Evolutionary conservation across 768 basidiomycete genomes (phyloP), one percentile per base, ranked within the genome.

Genomic region (Phaeolepiota aurea): DNA sequence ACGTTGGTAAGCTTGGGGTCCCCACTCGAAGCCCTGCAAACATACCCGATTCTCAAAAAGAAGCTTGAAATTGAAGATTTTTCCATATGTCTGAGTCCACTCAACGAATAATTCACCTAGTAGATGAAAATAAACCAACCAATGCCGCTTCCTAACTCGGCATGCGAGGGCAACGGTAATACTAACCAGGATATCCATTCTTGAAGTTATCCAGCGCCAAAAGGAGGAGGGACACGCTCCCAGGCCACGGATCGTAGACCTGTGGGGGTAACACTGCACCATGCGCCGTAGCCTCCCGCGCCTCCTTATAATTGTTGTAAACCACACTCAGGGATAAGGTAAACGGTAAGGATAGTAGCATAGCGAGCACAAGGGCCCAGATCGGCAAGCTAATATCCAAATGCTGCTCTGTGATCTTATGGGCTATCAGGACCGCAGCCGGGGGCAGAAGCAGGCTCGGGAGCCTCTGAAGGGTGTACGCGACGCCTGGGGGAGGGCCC

Each of bases 21-120:
- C n/a, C n/a, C n/a, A n/a, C n/a, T n/a, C n/a, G n/a, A n/a, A n/a
- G n/a, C n/a, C n/a, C n/a, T n/a, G n/a, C n/a, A n/a, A n/a, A 50
- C 62, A 10, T 35, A 60, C 70, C 53, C 57, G 52, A 36, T 64
- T 53, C 36, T 68, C 62, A 42, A 61, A 68, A 22, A 73, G 51
- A 4, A 65, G 44, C 10, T 52, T 50, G 7, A 64, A 21, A 28
- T 56, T 62, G 41, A 63, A 47, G 3, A 57, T 57, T 21, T 57
- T 49, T 1, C 68, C 68, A 20, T 57, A 51, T 13, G 44, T 32
- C 34, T 51, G 46, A 4, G 49, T 46, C 15, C 47, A 49, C 21
- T 55, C 43, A 10, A 48, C 46, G 19, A 62, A 13, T 3, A 47
- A 41, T 25, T 64, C 56, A 3, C 58, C 66, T 68, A 20, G 1